Percentiles rank a stretch among this genome's conserved stretches.
Conservation (phyloP, 2,329 filamentous ascomycete species). For the Fusarium austroafricanum region DNA sequence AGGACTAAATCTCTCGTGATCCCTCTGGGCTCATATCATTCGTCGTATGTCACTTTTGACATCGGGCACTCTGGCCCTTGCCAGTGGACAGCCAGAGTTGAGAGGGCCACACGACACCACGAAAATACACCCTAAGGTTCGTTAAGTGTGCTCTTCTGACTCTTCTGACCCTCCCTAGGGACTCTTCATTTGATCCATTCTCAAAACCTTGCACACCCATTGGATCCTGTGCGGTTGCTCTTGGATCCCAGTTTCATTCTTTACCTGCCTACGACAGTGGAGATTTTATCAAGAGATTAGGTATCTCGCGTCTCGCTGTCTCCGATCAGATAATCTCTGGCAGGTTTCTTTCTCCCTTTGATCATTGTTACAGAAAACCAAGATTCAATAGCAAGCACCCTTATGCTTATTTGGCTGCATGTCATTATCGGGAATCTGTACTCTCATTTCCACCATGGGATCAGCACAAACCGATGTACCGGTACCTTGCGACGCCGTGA, state of each 20-base stretch:
- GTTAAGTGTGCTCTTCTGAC: slow-evolving; percentile 39
- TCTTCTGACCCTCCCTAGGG: slow-evolving; percentile 39
- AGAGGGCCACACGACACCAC: slow-evolving; percentile 38
- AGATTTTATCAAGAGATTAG: slow-evolving; percentile 20
- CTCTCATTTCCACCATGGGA: background rate
- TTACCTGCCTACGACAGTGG: slow-evolving; percentile 26
- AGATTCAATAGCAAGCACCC: slow-evolving; percentile 2
- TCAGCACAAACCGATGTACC: slow-evolving; percentile 6
- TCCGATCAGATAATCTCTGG: slow-evolving; percentile 15
- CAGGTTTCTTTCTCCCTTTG: slow-evolving; percentile 28
- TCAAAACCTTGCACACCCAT: slow-evolving; percentile 31
- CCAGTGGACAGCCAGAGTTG: slow-evolving; percentile 35
- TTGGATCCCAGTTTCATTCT: slow-evolving; percentile 34
- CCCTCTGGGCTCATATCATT: slow-evolving; percentile 37
- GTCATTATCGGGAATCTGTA: slow-evolving; percentile 7
- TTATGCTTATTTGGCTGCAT: slow-evolving; percentile 17
- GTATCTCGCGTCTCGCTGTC: slow-evolving; percentile 29
- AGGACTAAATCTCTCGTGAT: slow-evolving; percentile 36
- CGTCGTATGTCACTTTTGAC: slow-evolving; percentile 14
- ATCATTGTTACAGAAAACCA: slow-evolving; percentile 1
- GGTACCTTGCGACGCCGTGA: slow-evolving; percentile 7
- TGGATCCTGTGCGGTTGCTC: slow-evolving; percentile 20
- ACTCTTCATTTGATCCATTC: slow-evolving; percentile 24
- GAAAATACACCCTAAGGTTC: slow-evolving; percentile 35
- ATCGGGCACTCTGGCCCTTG: slow-evolving; percentile 34